These are phyloP conservation scores for Salix viminalis DNA, from an alignment of 345 rosid species.

Conservation along the genomic window DNA sequence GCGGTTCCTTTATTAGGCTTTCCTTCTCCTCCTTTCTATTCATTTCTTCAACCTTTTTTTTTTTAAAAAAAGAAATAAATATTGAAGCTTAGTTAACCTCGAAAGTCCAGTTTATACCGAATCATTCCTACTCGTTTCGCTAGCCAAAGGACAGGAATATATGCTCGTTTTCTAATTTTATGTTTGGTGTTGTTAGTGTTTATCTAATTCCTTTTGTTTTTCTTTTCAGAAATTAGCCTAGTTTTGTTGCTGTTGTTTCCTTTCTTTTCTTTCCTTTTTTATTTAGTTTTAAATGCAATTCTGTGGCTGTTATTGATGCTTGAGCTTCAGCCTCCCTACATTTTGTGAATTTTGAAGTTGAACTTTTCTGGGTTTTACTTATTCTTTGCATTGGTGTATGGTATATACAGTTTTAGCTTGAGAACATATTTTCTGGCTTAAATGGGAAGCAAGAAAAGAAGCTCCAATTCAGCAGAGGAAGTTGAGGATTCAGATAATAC, in stretches of 20 bases:
- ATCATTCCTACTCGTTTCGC: too few relatives aligned
- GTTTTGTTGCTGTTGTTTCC: too few relatives aligned
- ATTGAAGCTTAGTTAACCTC: neutral
- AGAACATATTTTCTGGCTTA: constrained; percentile 3
- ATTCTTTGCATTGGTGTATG: neutral
- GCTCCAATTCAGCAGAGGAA: constrained; percentile 30
- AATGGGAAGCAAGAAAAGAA: constrained; percentile 68
- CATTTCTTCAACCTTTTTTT: neutral
- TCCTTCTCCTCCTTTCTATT: neutral
- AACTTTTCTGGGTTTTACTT: neutral
- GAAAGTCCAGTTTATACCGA: neutral
- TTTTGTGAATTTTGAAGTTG: neutral
- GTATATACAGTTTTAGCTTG: neutral
- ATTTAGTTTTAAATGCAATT: neutral
- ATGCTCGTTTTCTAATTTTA: neutral
- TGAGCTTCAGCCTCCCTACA: neutral
- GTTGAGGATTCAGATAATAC: constrained; percentile 21
- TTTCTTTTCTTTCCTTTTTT: neutral
- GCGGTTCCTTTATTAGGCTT: neutral
- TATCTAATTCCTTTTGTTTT: too few relatives aligned
- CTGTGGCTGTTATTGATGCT: neutral
- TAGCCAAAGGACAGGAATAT: too few relatives aligned
- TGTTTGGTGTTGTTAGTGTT: neutral
- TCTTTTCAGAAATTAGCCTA: too few relatives aligned
- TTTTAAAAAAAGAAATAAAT: too few relatives aligned